Evolutionary conservation across 306 rosid species (phyloP), one percentile per base, ranked within the genome.

Genomic region (Gastrolobium bilobum): DNA sequence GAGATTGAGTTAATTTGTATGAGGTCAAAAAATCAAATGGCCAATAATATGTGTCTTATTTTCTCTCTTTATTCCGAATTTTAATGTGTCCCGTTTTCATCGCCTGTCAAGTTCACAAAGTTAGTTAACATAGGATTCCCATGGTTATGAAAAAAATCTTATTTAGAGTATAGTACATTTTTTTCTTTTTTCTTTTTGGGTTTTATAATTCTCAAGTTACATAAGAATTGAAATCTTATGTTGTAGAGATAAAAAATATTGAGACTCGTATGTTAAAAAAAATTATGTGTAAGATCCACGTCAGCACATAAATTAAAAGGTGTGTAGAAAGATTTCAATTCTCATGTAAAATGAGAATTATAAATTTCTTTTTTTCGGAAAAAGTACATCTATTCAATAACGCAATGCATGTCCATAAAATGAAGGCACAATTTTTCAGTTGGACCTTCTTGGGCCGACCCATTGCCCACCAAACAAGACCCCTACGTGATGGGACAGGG

Each of bases 381-480:
- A 46, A 53, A 67, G 31, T 30, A 6, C 46, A 76, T 77, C 9
- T 52, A n/a, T 53, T 9, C 9, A 30, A 13, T 30, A 54, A 66
- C 67, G 52, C 13, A n/a, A 48, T 57, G 53, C 74, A 76, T 76
- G 81, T 39, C 7, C 46, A 64, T 1, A 38, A 50, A 61, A 35
- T 75, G 9, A 48, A 37, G 51, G 4, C 8, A 39, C 39, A 3
- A 9, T 10, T 3, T 52, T 64, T 52, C 40, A 8, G 52, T 26
- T 43, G 31, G 10, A 26, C 11, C 26, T 66, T 9, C 0, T 9
- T 9, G 46, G 11, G 30, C 13, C 29, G 66, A 38, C 56, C 73
- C 74, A 64, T 38, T 77, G 73, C 35, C 81, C 53, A 40, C 56
- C 81, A 46, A 53, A 74, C 73, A 65, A 51, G 66, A 51, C 35